Evolutionary conservation across 345 rosid genomes (phyloP).

Genomic region (Excoecaria cochinchinensis): DNA sequence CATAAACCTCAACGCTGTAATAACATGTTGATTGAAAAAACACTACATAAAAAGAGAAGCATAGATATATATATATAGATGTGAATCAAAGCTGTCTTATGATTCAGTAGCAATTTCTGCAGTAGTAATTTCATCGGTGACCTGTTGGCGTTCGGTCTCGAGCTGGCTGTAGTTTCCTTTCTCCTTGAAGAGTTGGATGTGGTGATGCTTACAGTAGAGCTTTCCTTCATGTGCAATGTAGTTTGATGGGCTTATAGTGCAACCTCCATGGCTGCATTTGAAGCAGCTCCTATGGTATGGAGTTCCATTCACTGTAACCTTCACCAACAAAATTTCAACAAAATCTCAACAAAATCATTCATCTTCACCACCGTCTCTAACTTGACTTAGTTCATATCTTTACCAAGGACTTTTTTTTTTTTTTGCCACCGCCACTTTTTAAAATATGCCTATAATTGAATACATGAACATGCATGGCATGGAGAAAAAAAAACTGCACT

Average conservation of each 20-base stretch:
- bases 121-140: constrained; percentile 14
- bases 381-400: too few species aligned
- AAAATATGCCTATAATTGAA: too few species aligned
- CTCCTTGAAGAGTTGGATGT: constrained; percentile 57
- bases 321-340: neutral
- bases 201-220: constrained; percentile 75
- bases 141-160: constrained; percentile 31
- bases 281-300: constrained; percentile 59
- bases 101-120: constrained; percentile 39
- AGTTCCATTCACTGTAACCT: constrained; percentile 58
- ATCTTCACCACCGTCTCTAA: too few species aligned
- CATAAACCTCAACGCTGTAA: neutral
- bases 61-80: too few species aligned
- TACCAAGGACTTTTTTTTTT: too few species aligned
- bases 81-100: neutral
- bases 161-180: constrained; percentile 73
- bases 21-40: neutral
- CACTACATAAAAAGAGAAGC: neutral
- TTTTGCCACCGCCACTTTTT: too few species aligned
- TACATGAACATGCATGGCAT: too few species aligned
- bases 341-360: too few species aligned
- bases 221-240: constrained; percentile 64
- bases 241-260: constrained; percentile 63
- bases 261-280: constrained; percentile 61
- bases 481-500: too few species aligned